Conservation (phyloP, 1,284 basidiomycete genomes). For the Trichosporon inkin region DNA sequence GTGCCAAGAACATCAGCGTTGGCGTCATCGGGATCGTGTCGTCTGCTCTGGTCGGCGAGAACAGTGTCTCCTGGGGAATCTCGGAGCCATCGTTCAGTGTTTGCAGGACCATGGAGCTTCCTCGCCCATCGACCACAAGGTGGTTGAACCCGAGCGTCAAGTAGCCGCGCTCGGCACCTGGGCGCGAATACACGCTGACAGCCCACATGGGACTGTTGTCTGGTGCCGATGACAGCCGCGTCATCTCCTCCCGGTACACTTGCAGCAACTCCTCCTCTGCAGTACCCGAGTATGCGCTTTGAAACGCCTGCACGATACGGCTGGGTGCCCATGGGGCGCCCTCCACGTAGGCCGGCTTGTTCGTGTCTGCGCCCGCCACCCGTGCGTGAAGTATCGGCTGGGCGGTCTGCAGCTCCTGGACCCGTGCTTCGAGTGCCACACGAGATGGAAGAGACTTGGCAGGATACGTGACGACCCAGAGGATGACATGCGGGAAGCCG, state of each 20-base stretch:
- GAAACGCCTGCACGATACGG: background rate
- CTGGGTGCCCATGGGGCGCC: slow-evolving; percentile 3
- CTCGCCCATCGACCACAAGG: slow-evolving; percentile 15
- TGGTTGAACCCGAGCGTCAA: slow-evolving; percentile 14
- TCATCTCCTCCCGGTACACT: slow-evolving; percentile 5
- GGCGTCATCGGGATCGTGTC: slow-evolving; percentile 31
- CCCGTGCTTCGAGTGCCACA: slow-evolving; percentile 21
- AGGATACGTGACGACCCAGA: slow-evolving; percentile 27
- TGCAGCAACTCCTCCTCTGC: background rate
- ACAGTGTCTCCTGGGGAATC: background rate
- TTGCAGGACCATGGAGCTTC: background rate
- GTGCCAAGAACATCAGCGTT: slow-evolving; percentile 22
- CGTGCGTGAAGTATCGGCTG: slow-evolving; percentile 31
- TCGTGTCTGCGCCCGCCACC: slow-evolving; percentile 18
- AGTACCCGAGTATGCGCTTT: background rate
- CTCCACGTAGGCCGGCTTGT: slow-evolving; percentile 12
- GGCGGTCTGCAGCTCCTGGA: slow-evolving; percentile 29
- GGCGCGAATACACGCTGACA: slow-evolving; percentile 6
- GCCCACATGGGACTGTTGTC: slow-evolving; percentile 11
- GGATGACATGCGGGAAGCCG: slow-evolving; percentile 26
- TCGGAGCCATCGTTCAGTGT: slow-evolving; percentile 9
- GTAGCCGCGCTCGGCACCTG: slow-evolving; percentile 30
- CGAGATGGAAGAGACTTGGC: slow-evolving; percentile 18
- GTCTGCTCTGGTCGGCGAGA: slow-evolving; percentile 20
- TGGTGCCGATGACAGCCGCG: slow-evolving; percentile 1